Conservation (phyloP, 768 basidiomycete genomes). For the Xerocomus spinulosus region DNA sequence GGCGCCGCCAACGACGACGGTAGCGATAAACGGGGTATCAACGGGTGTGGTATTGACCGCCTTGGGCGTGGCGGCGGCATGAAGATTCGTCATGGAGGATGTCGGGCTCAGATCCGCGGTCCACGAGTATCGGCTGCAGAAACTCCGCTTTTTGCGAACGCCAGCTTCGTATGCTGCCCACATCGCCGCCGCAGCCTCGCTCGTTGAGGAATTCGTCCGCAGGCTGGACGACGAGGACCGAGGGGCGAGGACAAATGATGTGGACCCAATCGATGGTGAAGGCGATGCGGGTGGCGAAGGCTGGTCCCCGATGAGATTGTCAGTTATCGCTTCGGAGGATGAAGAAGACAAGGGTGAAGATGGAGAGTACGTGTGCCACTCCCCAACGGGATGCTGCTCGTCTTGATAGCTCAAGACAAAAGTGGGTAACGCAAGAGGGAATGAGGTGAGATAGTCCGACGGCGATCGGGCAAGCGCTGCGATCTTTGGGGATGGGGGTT, state of each 20-base stretch:
- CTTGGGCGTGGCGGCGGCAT: conserved; percentile 16
- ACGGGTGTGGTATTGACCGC: conserved; percentile 8
- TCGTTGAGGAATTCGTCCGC: conserved; percentile 14
- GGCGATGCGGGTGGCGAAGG: conserved; percentile 28
- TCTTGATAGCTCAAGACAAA: conserved; percentile 30
- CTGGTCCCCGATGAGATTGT: conserved; percentile 17
- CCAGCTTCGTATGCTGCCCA: conserved; percentile 31
- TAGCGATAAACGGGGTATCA: conserved; percentile 3
- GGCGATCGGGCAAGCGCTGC: conserved; percentile 31
- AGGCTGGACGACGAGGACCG: conserved; percentile 31
- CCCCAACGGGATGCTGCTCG: conserved; percentile 17
- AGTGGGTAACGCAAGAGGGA: conserved; percentile 54
- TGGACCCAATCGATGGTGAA: conserved; percentile 24
- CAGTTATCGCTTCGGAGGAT: conserved; percentile 26
- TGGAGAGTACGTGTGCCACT: conserved; percentile 27
- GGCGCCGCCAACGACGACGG: conserved; percentile 7
- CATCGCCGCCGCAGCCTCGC: conserved; percentile 23
- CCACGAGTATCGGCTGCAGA: conserved; percentile 29
- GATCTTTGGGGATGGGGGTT: conserved; percentile 1
- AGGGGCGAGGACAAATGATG: conserved; percentile 23
- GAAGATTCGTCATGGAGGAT: conserved; percentile 20
- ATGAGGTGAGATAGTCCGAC: conserved; percentile 47
- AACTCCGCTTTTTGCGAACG: conserved; percentile 33
- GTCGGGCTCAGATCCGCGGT: conserved; percentile 22
- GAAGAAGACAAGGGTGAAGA: conserved; percentile 30